A percentile compares a stretch with the other conserved stretches of the same genome.
phyloP scores from a whole-genome alignment of 2,329 filamentous ascomycete species.

The Diaporthe sp. region DNA sequence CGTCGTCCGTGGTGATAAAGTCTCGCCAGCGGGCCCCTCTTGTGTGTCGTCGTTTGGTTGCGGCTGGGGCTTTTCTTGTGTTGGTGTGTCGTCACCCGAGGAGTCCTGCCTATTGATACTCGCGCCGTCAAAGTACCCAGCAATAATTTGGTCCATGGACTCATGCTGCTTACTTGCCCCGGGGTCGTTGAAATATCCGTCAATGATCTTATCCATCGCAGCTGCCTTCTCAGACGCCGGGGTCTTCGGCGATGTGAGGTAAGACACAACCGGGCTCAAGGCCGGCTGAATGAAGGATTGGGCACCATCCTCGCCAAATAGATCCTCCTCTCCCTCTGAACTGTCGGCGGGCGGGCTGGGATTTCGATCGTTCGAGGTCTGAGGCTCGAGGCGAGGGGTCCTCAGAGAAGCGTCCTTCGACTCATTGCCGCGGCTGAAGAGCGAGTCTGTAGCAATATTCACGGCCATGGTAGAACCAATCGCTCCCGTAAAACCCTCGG shows the following conservation, averaged over 20 bases:
- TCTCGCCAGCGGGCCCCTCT: not conserved
- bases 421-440: not conserved
- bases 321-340: conserved; percentile 50
- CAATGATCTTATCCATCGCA: conserved; percentile 60
- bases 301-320: conserved; percentile 65
- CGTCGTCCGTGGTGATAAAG: conserved; percentile 1
- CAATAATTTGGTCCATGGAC: conserved; percentile 32
- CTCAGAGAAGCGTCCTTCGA: not conserved
- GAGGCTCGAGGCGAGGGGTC: conserved; percentile 16
- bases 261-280: conserved; percentile 68
- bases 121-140: conserved; percentile 17
- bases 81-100: conserved; percentile 23
- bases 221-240: conserved; percentile 70
- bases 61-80: not conserved
- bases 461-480: not conserved
- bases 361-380: conserved; percentile 13
- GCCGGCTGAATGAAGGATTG: conserved; percentile 71
- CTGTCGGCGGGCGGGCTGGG: conserved; percentile 38
- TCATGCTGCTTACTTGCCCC: conserved; percentile 30
- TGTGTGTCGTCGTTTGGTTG: not conserved
- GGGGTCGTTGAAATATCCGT: conserved; percentile 51
- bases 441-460: not conserved
- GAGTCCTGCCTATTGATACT: conserved; percentile 13
- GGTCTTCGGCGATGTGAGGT: conserved; percentile 66
- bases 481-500: not conserved